These are phyloP conservation scores for Herpetomonas samuelpessoai DNA, from an alignment of 208 protist species.

Conservation along the genomic window DNA sequence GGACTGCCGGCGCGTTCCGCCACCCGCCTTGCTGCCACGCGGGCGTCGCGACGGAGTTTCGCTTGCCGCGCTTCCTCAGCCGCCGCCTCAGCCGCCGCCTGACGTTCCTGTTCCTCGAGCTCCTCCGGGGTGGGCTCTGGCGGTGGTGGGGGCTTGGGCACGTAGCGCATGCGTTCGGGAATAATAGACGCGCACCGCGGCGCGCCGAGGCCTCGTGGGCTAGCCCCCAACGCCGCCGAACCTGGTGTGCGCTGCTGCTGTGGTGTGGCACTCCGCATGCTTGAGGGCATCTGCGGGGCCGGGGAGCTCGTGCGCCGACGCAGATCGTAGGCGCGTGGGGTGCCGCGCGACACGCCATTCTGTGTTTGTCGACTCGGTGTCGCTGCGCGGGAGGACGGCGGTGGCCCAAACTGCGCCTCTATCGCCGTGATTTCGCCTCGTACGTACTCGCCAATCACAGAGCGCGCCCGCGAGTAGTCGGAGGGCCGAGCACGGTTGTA, in stretches of 20 bases:
- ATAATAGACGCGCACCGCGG: slow-evolving; percentile 43
- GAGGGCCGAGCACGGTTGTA: background rate
- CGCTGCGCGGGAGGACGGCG: too few species aligned
- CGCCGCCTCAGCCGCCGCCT: background rate
- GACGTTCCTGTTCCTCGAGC: slow-evolving; percentile 7
- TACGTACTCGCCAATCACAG: slow-evolving; percentile 52
- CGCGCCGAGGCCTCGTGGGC: too few species aligned
- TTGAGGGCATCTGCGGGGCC: too few species aligned
- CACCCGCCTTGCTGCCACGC: background rate
- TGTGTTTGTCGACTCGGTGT: slow-evolving; percentile 1
- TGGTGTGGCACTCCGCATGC: too few species aligned
- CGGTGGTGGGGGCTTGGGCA: slow-evolving; percentile 1
- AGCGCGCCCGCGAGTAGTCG: slow-evolving; percentile 51
- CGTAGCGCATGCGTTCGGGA: slow-evolving; percentile 58
- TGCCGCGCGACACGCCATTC: background rate
- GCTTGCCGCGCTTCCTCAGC: slow-evolving; percentile 2
- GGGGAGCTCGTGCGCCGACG: too few species aligned
- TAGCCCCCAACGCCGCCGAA: too few species aligned
- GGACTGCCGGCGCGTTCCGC: background rate
- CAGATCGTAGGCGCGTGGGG: too few species aligned
- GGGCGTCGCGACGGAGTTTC: background rate
- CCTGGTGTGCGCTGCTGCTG: too few species aligned
- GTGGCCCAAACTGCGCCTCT: slow-evolving; percentile 51
- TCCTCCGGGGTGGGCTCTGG: slow-evolving; percentile 19
- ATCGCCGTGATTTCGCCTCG: slow-evolving; percentile 38